These are phyloP conservation scores for Lantana camara DNA, from an alignment of 257 asterid genomes.

Conservation along the genomic window DNA sequence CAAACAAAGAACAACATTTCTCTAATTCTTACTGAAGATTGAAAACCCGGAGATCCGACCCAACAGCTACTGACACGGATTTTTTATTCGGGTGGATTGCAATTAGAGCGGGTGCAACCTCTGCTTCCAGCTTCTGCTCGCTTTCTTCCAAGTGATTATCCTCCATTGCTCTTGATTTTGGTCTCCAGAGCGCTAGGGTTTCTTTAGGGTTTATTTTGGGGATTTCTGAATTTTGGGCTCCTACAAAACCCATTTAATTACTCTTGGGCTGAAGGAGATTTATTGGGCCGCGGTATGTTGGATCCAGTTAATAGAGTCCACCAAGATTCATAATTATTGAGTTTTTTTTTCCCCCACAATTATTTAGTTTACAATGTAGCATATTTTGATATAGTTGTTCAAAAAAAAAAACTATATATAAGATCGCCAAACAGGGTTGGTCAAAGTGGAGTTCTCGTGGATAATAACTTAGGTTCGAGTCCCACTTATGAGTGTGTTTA, in stretches of 20 bases:
- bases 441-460: too few species aligned
- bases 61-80: constrained; percentile 66
- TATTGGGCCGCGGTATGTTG: background rate
- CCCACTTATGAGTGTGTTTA: too few species aligned
- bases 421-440: too few species aligned
- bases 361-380: too few species aligned
- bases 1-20: background rate
- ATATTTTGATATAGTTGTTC: too few species aligned
- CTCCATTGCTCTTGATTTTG: constrained; percentile 51
- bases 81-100: constrained; percentile 69
- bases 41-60: constrained; percentile 79
- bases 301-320: background rate
- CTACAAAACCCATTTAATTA: constrained; percentile 8
- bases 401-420: too few species aligned
- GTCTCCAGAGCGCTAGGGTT: constrained; percentile 24
- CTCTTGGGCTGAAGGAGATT: background rate
- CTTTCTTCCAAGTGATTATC: constrained; percentile 57
- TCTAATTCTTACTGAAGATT: constrained; percentile 52
- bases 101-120: constrained; percentile 83
- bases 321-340: too few species aligned
- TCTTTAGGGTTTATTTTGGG: constrained; percentile 34
- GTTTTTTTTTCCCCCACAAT: background rate
- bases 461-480: too few species aligned
- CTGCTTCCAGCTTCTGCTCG: constrained; percentile 64
- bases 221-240: constrained; percentile 13